Evolutionary conservation across 495 filamentous ascomycete genomes (phyloP).

Genomic region (Lindgomyces ingoldianus): DNA sequence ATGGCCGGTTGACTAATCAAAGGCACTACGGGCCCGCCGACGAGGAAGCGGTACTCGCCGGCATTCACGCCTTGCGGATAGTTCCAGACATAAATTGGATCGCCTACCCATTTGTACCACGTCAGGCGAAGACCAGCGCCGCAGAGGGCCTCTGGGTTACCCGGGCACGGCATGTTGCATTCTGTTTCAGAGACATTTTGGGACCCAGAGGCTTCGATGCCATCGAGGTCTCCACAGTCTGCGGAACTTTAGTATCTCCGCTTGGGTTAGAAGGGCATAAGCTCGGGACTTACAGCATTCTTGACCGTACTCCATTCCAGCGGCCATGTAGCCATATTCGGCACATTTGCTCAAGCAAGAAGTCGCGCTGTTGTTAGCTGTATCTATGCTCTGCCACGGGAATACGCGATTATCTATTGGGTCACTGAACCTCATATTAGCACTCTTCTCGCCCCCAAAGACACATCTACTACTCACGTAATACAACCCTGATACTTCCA

Average conservation of each 20-base stretch:
- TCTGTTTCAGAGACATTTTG: neutral
- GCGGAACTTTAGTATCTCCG: neutral
- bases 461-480: neutral
- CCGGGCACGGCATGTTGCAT: conserved; percentile 38
- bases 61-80: conserved; percentile 55
- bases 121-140: conserved; percentile 57
- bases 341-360: conserved; percentile 12
- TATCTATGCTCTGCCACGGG: conserved; percentile 7
- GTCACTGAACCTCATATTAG: neutral
- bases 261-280: neutral
- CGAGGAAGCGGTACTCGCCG: conserved; percentile 60
- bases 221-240: conserved; percentile 8
- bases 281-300: conserved; percentile 24
- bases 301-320: conserved; percentile 28
- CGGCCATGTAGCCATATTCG: conserved; percentile 9
- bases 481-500: conserved; percentile 20
- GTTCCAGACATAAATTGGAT: conserved; percentile 56
- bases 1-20: conserved; percentile 59
- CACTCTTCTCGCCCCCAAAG: neutral
- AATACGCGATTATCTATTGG: neutral
- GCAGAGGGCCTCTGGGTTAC: conserved; percentile 56
- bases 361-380: conserved; percentile 1
- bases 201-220: neutral
- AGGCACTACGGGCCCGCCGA: conserved; percentile 62
- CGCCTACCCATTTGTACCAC: conserved; percentile 60